A percentile compares a stretch with the other conserved stretches of the same genome.
Conservation (phyloP, 495 filamentous ascomycete genomes). For the Penicillium odoratum region DNA sequence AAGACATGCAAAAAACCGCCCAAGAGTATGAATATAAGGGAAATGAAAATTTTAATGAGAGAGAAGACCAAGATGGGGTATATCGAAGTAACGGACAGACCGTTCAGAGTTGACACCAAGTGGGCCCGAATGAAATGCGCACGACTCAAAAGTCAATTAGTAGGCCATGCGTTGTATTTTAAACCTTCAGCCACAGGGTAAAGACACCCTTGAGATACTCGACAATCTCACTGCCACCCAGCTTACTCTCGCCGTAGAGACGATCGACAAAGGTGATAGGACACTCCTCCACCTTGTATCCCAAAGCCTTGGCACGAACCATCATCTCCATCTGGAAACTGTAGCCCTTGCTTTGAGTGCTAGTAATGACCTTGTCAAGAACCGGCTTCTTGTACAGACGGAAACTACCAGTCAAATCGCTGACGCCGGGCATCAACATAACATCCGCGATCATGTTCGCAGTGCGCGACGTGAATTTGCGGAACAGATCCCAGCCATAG, state of each 20-base stretch:
- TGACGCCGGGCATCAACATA: constrained; percentile 90
- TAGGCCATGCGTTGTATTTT: constrained; percentile 2
- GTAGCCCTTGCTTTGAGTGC: constrained; percentile 92
- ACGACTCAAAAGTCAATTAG: constrained; percentile 11
- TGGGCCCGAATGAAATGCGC: constrained; percentile 14
- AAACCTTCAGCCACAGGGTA: constrained; percentile 86
- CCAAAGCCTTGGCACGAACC: constrained; percentile 91
- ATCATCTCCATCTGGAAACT: constrained; percentile 99
- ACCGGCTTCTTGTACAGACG: constrained; percentile 89
- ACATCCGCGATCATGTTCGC: constrained; percentile 97
- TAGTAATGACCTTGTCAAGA: constrained; percentile 79
- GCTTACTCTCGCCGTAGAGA: constrained; percentile 91
- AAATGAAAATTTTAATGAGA: constrained; percentile 14
- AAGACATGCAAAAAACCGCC: constrained; percentile 27
- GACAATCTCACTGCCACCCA: constrained; percentile 95
- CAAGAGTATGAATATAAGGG: constrained; percentile 18
- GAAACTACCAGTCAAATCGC: constrained; percentile 93
- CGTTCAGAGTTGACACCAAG: constrained; percentile 13
- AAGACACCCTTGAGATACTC: constrained; percentile 95
- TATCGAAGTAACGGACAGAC: constrained; percentile 25
- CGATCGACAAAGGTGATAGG: constrained; percentile 96
- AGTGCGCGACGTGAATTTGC: constrained; percentile 85
- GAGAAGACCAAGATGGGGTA: constrained; percentile 26
- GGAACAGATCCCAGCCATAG: constrained; percentile 95
- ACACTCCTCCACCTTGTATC: constrained; percentile 85